Evolutionary conservation across 2,329 filamentous ascomycete species (phyloP).

Genomic region (Raffaelea ambrosiae): DNA sequence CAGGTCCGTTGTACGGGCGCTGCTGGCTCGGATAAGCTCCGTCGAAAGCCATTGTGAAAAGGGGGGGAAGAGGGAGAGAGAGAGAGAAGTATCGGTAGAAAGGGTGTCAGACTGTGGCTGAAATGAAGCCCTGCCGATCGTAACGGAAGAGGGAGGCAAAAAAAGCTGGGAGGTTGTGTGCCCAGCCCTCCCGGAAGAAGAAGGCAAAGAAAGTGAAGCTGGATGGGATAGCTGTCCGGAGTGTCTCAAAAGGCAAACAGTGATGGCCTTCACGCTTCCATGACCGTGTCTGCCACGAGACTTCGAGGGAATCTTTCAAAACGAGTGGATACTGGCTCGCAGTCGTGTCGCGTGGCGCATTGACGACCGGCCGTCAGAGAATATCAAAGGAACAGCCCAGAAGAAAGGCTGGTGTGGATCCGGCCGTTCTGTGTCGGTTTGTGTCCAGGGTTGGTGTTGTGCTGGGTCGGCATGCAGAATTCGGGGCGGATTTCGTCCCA

Average conservation of each 20-base stretch:
- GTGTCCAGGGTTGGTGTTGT: too few species aligned
- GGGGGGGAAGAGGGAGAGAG: background rate
- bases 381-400: too few species aligned
- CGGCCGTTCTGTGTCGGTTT: background rate
- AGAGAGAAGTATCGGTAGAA: background rate
- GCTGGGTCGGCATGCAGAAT: too few species aligned
- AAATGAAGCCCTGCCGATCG: background rate
- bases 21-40: slow-evolving; percentile 33
- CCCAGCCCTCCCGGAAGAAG: too few species aligned
- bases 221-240: too few species aligned
- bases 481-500: too few species aligned
- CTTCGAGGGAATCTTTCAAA: background rate
- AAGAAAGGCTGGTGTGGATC: too few species aligned
- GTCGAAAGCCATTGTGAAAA: slow-evolving; percentile 44
- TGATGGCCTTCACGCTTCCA: slow-evolving; percentile 1
- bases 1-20: slow-evolving; percentile 39
- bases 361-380: slow-evolving; percentile 10
- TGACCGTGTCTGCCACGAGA: background rate
- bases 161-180: background rate
- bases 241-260: too few species aligned
- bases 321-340: background rate
- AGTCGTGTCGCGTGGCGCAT: slow-evolving; percentile 6
- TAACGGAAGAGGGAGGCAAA: background rate
- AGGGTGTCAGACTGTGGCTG: background rate
- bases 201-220: background rate